Percentiles rank a stretch among this genome's conserved stretches.
Evolutionary conservation across 2,329 filamentous ascomycete genomes (phyloP).

Genomic region (Cladobotryum mycophilum): DNA sequence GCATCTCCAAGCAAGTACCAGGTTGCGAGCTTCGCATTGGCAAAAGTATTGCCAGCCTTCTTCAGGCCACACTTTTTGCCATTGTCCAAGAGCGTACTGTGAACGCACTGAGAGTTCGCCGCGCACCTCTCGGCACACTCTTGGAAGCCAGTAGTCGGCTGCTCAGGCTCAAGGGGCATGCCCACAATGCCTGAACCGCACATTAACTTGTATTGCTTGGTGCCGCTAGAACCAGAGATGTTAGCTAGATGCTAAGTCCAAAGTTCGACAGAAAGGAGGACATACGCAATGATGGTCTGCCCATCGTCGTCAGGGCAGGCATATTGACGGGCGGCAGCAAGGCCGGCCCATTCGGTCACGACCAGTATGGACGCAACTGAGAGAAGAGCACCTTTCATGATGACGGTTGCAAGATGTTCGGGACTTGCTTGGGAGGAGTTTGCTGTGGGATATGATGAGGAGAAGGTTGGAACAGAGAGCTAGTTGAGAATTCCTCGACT

Average conservation of each 20-base stretch:
- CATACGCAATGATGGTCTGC: not conserved
- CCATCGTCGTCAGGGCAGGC: not conserved
- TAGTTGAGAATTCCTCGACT: not conserved
- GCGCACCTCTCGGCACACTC: conserved; percentile 2
- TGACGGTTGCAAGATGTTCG: not conserved
- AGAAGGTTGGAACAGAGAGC: not conserved
- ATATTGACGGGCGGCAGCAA: not conserved
- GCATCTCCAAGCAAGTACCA: not conserved
- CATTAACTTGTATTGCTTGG: not conserved
- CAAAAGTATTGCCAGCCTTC: not conserved
- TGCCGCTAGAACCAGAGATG: not conserved
- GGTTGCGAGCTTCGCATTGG: too few species aligned
- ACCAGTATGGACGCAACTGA: not conserved
- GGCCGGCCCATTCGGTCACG: not conserved
- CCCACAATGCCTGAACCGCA: not conserved
- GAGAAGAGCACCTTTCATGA: not conserved
- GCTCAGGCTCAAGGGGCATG: not conserved
- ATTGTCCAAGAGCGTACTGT: not conserved
- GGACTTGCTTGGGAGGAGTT: not conserved
- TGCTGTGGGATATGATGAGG: not conserved
- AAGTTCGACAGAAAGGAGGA: not conserved
- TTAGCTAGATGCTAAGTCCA: not conserved
- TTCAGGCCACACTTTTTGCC: not conserved
- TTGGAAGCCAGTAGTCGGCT: not conserved
- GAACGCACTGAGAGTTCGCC: not conserved